phyloP scores from a whole-genome alignment of 176 grass and related monocot genomes.

The Melocanna baccifera region DNA sequence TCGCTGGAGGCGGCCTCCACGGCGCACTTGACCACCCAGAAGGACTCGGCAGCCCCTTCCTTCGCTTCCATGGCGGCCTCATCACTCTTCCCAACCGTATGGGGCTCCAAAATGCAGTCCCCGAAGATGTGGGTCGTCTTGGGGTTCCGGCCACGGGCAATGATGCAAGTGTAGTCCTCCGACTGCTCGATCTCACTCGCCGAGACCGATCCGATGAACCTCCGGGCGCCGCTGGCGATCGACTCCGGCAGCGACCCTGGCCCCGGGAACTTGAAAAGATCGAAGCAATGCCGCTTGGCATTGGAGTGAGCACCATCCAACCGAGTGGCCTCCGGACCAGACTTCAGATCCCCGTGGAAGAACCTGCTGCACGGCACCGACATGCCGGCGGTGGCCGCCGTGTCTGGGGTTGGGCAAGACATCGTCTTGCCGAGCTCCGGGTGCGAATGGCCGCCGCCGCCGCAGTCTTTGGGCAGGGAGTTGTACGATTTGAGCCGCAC shows the following conservation, averaged over 20 bases:
- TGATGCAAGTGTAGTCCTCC: slow-evolving; percentile 98
- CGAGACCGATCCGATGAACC: slow-evolving; percentile 55
- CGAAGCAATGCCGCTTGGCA: slow-evolving; percentile 36
- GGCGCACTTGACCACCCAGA: slow-evolving; percentile 41
- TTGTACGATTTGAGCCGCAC: slow-evolving; percentile 28
- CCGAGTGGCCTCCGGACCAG: slow-evolving; percentile 43
- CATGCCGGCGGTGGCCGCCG: slow-evolving; percentile 15
- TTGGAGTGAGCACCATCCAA: not conserved
- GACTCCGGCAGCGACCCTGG: slow-evolving; percentile 67
- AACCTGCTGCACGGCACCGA: slow-evolving; percentile 45
- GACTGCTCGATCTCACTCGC: slow-evolving; percentile 93
- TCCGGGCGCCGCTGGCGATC: not conserved
- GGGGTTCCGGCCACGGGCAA: slow-evolving; percentile 79
- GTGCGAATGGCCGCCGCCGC: slow-evolving; percentile 31
- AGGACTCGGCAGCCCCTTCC: slow-evolving; percentile 25
- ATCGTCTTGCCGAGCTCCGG: slow-evolving; percentile 66
- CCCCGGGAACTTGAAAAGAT: slow-evolving; percentile 51
- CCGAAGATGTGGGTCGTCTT: slow-evolving; percentile 95
- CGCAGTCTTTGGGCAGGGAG: slow-evolving; percentile 58
- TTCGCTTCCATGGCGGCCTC: slow-evolving; percentile 18
- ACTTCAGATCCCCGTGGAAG: slow-evolving; percentile 55
- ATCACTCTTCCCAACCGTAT: slow-evolving; percentile 20
- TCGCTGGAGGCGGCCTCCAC: not conserved
- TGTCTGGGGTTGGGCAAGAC: slow-evolving; percentile 53
- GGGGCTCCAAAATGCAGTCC: slow-evolving; percentile 77